phyloP scores from a whole-genome alignment of 371 early-diverging fungal species.

The Mucor plumbeus region DNA sequence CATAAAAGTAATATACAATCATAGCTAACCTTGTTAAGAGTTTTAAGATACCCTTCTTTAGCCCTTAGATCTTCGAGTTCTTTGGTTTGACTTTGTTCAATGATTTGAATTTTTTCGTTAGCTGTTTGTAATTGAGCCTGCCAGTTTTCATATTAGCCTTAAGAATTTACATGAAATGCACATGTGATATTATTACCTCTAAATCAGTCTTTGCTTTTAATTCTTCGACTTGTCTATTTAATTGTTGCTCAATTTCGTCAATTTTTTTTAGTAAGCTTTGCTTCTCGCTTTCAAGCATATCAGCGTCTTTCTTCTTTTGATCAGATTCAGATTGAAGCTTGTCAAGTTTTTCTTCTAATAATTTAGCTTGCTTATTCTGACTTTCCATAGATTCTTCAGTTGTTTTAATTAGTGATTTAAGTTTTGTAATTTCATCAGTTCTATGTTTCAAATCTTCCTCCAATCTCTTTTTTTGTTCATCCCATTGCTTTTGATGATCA shows the following conservation, averaged over 20 bases:
- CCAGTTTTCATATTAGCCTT: no score
- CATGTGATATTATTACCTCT: conserved; percentile 10
- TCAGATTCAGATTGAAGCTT: conserved; percentile 37
- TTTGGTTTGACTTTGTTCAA: conserved; percentile 36
- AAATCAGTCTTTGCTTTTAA: conserved; percentile 17
- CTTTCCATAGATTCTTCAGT: background rate
- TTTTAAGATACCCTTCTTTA: conserved; percentile 69
- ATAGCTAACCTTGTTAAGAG: conserved; percentile 61
- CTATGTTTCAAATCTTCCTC: conserved; percentile 27
- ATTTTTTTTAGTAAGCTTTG: conserved; percentile 35
- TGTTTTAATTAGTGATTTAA: conserved; percentile 3
- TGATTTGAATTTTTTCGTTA: conserved; percentile 16
- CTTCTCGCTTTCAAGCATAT: conserved; percentile 41
- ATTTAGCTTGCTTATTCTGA: conserved; percentile 33
- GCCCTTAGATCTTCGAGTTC: conserved; percentile 62
- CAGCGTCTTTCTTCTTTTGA: conserved; percentile 31
- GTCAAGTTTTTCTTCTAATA: conserved; percentile 31
- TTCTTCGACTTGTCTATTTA: conserved; percentile 27
- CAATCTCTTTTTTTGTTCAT: conserved; percentile 32
- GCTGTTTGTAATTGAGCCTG: conserved; percentile 23
- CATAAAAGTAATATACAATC: background rate
- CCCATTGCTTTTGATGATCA: conserved; percentile 39
- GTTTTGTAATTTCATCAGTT: conserved; percentile 2
- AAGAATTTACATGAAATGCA: no score
- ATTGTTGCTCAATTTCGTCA: conserved; percentile 25